These are phyloP conservation scores for Talaromyces sp. DNA, from an alignment of 2,329 filamentous ascomycete genomes.

Conservation along the genomic window DNA sequence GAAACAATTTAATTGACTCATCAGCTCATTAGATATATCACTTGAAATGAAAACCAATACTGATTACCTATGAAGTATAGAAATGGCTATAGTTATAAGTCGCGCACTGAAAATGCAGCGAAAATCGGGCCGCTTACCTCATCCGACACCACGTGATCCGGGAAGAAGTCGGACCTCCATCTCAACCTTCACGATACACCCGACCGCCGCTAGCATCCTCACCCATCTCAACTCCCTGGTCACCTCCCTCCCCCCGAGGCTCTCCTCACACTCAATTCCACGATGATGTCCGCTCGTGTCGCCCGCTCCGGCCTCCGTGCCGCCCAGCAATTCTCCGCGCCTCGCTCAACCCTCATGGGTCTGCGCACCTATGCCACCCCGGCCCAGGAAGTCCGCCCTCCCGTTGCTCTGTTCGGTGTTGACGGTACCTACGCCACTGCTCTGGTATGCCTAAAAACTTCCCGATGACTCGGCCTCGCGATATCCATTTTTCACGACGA, in stretches of 20 bases:
- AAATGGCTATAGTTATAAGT: not conserved
- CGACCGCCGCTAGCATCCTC: slow-evolving; percentile 31
- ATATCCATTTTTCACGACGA: slow-evolving; percentile 11
- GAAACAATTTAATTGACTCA: too few species aligned
- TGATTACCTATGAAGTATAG: too few species aligned
- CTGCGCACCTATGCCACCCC: slow-evolving; percentile 76
- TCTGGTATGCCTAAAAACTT: slow-evolving; percentile 69
- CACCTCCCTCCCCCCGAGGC: slow-evolving; percentile 25
- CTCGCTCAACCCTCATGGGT: slow-evolving; percentile 45
- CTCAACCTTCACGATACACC: slow-evolving; percentile 29
- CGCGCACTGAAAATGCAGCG: not conserved
- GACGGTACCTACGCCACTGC: slow-evolving; percentile 98
- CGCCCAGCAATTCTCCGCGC: slow-evolving; percentile 47
- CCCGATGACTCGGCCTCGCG: slow-evolving; percentile 5
- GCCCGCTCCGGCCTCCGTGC: slow-evolving; percentile 61
- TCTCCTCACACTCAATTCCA: slow-evolving; percentile 28
- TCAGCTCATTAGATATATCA: too few species aligned
- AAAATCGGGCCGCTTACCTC: slow-evolving; percentile 13
- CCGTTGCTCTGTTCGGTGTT: slow-evolving; percentile 88
- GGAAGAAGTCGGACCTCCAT: slow-evolving; percentile 31
- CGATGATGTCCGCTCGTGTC: slow-evolving; percentile 60
- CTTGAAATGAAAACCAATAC: not conserved
- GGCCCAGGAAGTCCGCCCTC: slow-evolving; percentile 73
- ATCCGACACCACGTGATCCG: slow-evolving; percentile 22
- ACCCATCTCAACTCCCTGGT: slow-evolving; percentile 26